Evolutionary conservation across 805 yeast species (phyloP).

Genomic region (Candida caryicola): DNA sequence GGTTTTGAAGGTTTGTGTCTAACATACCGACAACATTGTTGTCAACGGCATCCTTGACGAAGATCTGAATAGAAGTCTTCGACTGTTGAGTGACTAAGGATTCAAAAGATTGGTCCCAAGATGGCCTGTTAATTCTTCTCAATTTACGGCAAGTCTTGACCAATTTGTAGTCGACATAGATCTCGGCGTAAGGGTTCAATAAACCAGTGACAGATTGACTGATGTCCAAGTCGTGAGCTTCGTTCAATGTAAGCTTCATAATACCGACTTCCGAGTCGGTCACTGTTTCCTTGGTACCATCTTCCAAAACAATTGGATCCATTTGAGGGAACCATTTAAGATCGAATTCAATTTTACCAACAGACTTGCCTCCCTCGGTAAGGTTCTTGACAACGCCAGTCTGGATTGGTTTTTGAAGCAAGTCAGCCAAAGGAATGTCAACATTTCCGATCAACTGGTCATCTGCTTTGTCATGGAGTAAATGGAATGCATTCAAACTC

Average conservation of each 20-base stretch:
- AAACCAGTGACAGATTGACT: conserved; percentile 50
- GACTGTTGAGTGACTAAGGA: conserved; percentile 60
- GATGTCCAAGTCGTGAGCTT: conserved; percentile 56
- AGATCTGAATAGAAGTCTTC: conserved; percentile 50
- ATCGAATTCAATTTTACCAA: conserved; percentile 61
- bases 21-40: conserved; percentile 53
- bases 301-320: conserved; percentile 43
- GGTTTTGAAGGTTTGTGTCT: conserved; percentile 51
- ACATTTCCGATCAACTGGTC: conserved; percentile 49
- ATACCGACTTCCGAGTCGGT: conserved; percentile 74
- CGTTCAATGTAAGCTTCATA: conserved; percentile 58
- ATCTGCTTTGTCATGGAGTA: conserved; percentile 50
- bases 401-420: conserved; percentile 52
- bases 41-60: conserved; percentile 60
- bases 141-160: conserved; percentile 58
- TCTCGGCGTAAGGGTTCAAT: conserved; percentile 66
- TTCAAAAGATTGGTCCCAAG: conserved; percentile 66
- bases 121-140: conserved; percentile 68
- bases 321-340: conserved; percentile 48
- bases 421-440: conserved; percentile 54
- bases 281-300: conserved; percentile 47
- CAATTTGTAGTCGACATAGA: conserved; percentile 55
- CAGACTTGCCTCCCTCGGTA: conserved; percentile 49
- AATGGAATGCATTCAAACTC: conserved; percentile 52
- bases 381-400: conserved; percentile 45